Conservation (phyloP, 164 flowering plant genomes). For the Berberis thunbergii region DNA sequence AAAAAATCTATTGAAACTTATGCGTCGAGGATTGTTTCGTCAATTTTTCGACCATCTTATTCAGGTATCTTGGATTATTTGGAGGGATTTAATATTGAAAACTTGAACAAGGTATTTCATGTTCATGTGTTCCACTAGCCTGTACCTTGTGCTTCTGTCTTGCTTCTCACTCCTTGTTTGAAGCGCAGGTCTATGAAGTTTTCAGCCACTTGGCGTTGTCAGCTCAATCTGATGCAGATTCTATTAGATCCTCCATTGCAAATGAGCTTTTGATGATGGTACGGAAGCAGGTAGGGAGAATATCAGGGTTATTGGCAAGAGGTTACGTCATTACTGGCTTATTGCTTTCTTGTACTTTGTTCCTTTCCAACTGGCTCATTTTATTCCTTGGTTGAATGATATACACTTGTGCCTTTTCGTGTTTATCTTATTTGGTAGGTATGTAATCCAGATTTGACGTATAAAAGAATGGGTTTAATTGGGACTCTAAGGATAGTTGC, state of each 20-base stretch:
- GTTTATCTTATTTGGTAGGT: slow-evolving; percentile 28
- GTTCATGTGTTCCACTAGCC: neutral
- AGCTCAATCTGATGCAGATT: slow-evolving; percentile 33
- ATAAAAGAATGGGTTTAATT: slow-evolving; percentile 83
- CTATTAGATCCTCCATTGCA: slow-evolving; percentile 46
- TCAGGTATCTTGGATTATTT: slow-evolving; percentile 77
- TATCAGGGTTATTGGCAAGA: neutral
- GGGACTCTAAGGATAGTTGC: slow-evolving; percentile 70
- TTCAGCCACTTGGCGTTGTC: slow-evolving; percentile 58
- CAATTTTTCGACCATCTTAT: neutral
- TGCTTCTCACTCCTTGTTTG: slow-evolving; percentile 1
- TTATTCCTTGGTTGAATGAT: neutral
- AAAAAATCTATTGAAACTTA: neutral
- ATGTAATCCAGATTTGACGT: slow-evolving; percentile 55
- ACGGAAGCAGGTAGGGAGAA: slow-evolving; percentile 59
- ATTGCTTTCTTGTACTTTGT: neutral
- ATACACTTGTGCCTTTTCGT: neutral
- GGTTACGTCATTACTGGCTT: neutral
- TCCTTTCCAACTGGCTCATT: neutral
- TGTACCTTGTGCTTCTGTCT: slow-evolving; percentile 1
- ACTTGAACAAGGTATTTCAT: slow-evolving; percentile 48
- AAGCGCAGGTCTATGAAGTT: slow-evolving; percentile 65
- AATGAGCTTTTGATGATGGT: slow-evolving; percentile 80
- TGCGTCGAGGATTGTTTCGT: slow-evolving; percentile 4
- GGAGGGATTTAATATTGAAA: slow-evolving; percentile 59